A percentile compares a stretch with the other conserved stretches of the same genome.
Conservation (phyloP, 2,329 filamentous ascomycete genomes). For the Trichoderma sp. region DNA sequence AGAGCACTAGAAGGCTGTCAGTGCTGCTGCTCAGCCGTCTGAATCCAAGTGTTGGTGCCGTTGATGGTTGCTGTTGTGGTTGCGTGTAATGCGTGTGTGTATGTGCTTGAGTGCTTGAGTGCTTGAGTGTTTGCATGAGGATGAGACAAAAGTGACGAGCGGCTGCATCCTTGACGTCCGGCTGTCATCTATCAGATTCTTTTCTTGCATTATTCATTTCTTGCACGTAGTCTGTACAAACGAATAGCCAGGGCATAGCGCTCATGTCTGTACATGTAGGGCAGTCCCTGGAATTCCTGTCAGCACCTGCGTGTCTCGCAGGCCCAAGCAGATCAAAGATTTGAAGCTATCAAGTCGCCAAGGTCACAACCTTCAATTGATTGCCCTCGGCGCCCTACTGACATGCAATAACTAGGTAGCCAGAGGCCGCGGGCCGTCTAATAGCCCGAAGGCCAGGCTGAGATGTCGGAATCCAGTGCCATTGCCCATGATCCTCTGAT, state of each 20-base stretch:
- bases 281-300: neutral
- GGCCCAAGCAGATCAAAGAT: neutral
- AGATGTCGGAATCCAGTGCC: neutral
- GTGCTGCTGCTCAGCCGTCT: neutral
- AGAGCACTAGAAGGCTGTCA: neutral
- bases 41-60: neutral
- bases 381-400: slow-evolving; percentile 14
- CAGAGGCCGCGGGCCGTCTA: neutral
- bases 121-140: slow-evolving; percentile 4
- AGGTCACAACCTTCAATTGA: neutral
- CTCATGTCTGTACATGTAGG: neutral
- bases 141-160: neutral
- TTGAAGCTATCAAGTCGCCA: neutral
- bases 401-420: too few species aligned
- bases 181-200: slow-evolving; percentile 16
- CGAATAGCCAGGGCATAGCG: neutral
- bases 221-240: too few species aligned
- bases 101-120: neutral
- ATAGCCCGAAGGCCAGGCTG: slow-evolving; percentile 9
- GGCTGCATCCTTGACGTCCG: slow-evolving; percentile 6
- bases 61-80: neutral
- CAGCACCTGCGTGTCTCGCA: neutral
- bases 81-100: neutral
- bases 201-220: too few species aligned
- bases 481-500: slow-evolving; percentile 1